Conservation (phyloP, 441 rosid genomes). For the Bocquillonia castaneifolia region DNA sequence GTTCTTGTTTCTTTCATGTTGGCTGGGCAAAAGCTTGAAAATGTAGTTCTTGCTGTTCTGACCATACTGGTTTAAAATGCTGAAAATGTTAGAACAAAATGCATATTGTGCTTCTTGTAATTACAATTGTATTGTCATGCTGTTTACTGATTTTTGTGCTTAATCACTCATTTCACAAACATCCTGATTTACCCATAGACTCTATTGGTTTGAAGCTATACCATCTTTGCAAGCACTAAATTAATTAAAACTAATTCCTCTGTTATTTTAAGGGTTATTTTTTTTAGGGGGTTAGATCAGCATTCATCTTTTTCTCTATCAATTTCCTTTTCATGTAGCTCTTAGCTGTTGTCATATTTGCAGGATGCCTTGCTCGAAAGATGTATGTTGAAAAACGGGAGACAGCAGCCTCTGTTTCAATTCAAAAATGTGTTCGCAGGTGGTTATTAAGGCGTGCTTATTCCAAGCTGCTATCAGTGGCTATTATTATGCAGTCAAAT, state of each 20-base stretch:
- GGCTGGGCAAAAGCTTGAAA: constrained; percentile 5
- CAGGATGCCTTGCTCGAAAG: constrained; percentile 77
- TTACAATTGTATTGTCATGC: not conserved
- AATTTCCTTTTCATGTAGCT: constrained; percentile 25
- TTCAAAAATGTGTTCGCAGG: constrained; percentile 64
- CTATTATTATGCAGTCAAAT: constrained; percentile 55
- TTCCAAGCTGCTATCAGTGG: constrained; percentile 46
- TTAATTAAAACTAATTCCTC: not conserved
- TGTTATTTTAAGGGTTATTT: not conserved
- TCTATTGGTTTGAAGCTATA: not conserved
- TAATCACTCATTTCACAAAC: not conserved
- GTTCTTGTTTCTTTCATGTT: not conserved
- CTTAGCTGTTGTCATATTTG: constrained; percentile 25
- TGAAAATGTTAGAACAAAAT: not conserved
- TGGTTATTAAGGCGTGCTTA: constrained; percentile 55
- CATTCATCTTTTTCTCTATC: constrained; percentile 10
- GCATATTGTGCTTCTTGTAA: not conserved
- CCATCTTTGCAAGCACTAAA: not conserved
- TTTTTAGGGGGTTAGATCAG: not conserved
- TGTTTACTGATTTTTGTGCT: not conserved
- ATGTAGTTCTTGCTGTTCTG: not conserved
- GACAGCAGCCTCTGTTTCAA: constrained; percentile 62
- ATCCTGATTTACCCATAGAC: too few relatives aligned
- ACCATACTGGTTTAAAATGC: constrained; percentile 7
- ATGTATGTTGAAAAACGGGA: constrained; percentile 52